Percentiles rank a stretch among this genome's conserved stretches.
Evolutionary conservation across 352 stramenopile genomes (phyloP).

Genomic region (Globisporangium abappressorium): DNA sequence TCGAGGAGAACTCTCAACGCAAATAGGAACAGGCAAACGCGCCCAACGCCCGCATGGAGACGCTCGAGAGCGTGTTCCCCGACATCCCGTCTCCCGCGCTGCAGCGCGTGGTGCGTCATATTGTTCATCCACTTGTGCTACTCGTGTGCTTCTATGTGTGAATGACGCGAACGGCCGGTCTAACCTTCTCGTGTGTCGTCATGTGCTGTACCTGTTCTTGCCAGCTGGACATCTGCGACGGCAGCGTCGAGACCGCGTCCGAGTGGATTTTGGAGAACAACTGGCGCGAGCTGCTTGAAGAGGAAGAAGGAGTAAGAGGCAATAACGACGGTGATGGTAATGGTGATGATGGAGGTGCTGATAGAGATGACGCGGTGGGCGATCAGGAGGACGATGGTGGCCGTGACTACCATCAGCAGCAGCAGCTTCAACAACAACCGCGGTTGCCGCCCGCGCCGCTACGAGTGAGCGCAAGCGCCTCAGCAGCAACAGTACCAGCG

Average conservation of each 20-base stretch:
- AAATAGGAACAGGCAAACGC: neutral
- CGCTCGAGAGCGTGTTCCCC: slow-evolving; percentile 40
- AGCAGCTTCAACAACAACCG: slow-evolving; percentile 1
- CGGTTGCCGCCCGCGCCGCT: slow-evolving; percentile 1
- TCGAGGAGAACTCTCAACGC: neutral
- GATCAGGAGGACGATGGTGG: neutral
- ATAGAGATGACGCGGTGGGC: neutral
- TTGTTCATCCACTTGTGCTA: neutral
- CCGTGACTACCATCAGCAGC: neutral
- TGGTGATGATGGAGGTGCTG: neutral
- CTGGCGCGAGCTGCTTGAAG: slow-evolving; percentile 41
- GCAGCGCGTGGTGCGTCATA: slow-evolving; percentile 20
- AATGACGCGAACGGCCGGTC: neutral
- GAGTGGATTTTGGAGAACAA: slow-evolving; percentile 60
- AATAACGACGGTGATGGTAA: neutral
- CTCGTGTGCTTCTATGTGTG: neutral
- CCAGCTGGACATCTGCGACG: slow-evolving; percentile 53
- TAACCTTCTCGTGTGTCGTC: neutral
- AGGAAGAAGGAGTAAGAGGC: slow-evolving; percentile 7
- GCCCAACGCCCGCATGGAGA: slow-evolving; percentile 48
- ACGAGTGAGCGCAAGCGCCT: neutral
- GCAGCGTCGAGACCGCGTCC: slow-evolving; percentile 48
- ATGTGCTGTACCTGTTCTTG: neutral
- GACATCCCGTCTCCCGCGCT: slow-evolving; percentile 31
- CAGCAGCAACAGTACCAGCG: neutral